Conservation (phyloP, 164 flowering plant genomes). For the Liquidambar formosana region DNA sequence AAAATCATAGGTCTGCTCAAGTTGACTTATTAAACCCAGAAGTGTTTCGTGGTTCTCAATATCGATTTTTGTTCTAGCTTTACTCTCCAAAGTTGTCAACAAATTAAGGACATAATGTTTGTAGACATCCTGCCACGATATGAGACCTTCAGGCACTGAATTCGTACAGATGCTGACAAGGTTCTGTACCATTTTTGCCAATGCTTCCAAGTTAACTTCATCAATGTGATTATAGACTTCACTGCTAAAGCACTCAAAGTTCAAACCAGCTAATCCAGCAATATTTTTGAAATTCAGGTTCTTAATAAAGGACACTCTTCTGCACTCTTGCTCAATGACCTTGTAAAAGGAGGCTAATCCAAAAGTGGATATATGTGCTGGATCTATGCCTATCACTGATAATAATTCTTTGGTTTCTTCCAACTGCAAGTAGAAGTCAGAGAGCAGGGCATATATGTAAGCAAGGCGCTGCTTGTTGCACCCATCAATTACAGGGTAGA, state of each 20-base stretch:
- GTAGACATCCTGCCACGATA: conserved; percentile 71
- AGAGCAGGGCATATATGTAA: conserved; percentile 62
- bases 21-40: conserved; percentile 45
- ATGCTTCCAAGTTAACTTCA: conserved; percentile 67
- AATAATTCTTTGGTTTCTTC: conserved; percentile 32
- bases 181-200: conserved; percentile 74
- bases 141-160: conserved; percentile 44
- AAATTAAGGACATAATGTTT: conserved; percentile 50
- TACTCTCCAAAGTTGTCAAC: conserved; percentile 45
- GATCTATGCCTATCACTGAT: conserved; percentile 19
- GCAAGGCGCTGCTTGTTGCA: conserved; percentile 77
- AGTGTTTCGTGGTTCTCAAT: conserved; percentile 44
- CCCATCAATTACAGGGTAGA: conserved; percentile 85
- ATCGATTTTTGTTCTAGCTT: conserved; percentile 25
- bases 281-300: conserved; percentile 82
- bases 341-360: conserved; percentile 51
- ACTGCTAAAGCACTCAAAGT: conserved; percentile 48
- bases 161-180: conserved; percentile 43
- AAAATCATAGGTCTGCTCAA: conserved; percentile 67
- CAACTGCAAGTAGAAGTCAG: conserved; percentile 65
- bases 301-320: conserved; percentile 59
- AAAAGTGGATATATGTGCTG: conserved; percentile 12
- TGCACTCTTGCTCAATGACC: conserved; percentile 74
- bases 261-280: conserved; percentile 64
- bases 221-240: conserved; percentile 59